phyloP scores from a whole-genome alignment of 1,139 yeast species.

The Candida glucosophila region DNA sequence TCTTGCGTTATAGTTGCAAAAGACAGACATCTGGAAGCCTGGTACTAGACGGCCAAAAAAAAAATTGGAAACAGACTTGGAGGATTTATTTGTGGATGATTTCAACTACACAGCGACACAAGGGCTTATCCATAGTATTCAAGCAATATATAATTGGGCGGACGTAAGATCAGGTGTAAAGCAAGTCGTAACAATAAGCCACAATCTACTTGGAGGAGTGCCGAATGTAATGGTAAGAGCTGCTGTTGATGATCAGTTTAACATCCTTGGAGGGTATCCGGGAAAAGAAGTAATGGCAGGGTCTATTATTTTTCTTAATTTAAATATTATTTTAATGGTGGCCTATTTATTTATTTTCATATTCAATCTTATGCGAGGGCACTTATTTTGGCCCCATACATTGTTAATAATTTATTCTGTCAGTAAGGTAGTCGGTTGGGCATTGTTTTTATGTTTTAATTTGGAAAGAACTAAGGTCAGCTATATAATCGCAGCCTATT shows the following conservation, averaged over 20 bases:
- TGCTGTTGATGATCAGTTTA: conserved; percentile 13
- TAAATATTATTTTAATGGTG: conserved; percentile 18
- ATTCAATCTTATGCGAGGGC: conserved; percentile 26
- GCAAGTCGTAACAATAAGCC: too few relatives aligned
- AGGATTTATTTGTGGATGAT: too few relatives aligned
- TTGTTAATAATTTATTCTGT: conserved; percentile 24
- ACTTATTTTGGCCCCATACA: conserved; percentile 24
- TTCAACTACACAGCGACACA: too few relatives aligned
- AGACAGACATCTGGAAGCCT: too few relatives aligned
- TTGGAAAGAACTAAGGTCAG: conserved; percentile 15
- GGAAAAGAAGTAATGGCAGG: conserved; percentile 20
- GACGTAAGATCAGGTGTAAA: too few relatives aligned
- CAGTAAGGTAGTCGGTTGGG: conserved; percentile 21
- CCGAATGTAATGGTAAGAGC: conserved; percentile 16
- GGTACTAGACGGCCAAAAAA: too few relatives aligned
- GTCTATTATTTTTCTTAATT: conserved; percentile 20
- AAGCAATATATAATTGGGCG: too few relatives aligned
- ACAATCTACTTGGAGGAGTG: conserved; percentile 15
- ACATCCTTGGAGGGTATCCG: conserved; percentile 32
- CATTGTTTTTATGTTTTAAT: conserved; percentile 21
- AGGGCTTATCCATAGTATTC: too few relatives aligned
- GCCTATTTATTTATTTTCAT: conserved; percentile 19
- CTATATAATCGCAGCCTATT: conserved; percentile 24
- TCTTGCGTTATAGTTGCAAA: too few relatives aligned
- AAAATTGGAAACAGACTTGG: too few relatives aligned